These are phyloP conservation scores for Obba rivulosa DNA, from an alignment of 768 basidiomycete genomes.

Conservation along the genomic window DNA sequence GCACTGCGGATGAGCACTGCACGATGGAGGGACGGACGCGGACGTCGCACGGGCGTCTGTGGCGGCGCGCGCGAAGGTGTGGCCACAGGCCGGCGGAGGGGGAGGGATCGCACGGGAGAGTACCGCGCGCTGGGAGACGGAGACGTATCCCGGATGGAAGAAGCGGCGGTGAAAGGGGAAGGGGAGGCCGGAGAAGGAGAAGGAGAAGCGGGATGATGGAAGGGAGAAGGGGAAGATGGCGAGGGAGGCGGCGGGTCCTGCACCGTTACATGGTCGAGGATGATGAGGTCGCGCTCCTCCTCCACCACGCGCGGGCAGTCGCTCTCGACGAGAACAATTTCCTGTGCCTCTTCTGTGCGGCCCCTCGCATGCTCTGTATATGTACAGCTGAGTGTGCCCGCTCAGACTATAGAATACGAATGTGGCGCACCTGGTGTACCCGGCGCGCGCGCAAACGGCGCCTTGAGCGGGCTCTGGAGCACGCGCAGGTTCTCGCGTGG, in stretches of 20 bases:
- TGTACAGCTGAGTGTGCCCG: too few relatives aligned
- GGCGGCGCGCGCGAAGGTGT: constrained; percentile 9
- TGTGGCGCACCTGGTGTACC: constrained; percentile 5
- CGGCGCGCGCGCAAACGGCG: constrained; percentile 16
- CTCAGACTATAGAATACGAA: too few relatives aligned
- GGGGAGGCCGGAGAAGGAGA: constrained; percentile 1
- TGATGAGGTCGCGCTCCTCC: constrained; percentile 62
- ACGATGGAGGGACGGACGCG: constrained; percentile 52
- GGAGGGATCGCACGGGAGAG: constrained; percentile 1
- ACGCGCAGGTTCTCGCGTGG: constrained; percentile 60
- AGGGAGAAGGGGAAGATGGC: constrained; percentile 2
- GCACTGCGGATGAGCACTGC: constrained; percentile 69
- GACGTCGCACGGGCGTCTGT: constrained; percentile 22
- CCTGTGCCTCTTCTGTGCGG: constrained; percentile 27
- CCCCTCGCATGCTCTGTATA: too few relatives aligned
- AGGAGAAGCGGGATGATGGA: constrained; percentile 2
- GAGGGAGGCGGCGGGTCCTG: constrained; percentile 12
- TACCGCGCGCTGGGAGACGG: not conserved
- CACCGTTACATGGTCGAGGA: constrained; percentile 61
- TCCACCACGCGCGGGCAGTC: constrained; percentile 63
- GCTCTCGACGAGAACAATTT: constrained; percentile 57
- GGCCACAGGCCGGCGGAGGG: constrained; percentile 8
- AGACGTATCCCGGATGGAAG: constrained; percentile 3
- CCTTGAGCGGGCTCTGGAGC: constrained; percentile 51
- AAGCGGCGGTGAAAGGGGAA: constrained; percentile 7